Evolutionary conservation across 192 early-diverging fungal genomes (phyloP).

Genomic region (Martensiomyces pterosporus): DNA sequence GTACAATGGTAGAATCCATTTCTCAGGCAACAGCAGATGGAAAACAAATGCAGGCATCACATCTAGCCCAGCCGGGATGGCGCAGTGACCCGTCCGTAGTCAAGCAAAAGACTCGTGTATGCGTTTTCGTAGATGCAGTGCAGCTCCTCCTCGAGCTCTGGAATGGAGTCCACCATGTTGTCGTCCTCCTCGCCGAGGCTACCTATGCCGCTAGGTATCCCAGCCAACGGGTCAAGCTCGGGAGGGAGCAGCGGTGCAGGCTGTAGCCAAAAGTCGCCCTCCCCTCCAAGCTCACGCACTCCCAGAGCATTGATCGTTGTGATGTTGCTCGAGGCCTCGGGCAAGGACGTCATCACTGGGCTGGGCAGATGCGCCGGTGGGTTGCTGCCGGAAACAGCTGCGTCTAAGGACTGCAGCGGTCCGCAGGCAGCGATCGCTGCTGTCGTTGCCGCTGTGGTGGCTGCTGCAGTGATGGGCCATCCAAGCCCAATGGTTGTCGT

Average conservation of each 20-base stretch:
- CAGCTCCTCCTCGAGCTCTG: constrained; percentile 65
- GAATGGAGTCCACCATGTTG: constrained; percentile 48
- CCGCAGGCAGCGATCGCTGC: neutral
- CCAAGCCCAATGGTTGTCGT: constrained; percentile 22
- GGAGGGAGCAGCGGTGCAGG: constrained; percentile 39
- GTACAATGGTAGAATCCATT: no score
- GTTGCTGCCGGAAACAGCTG: neutral
- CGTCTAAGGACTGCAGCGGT: neutral
- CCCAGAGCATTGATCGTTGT: constrained; percentile 44
- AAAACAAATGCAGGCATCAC: no score
- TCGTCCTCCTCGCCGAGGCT: constrained; percentile 38
- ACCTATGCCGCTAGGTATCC: constrained; percentile 20
- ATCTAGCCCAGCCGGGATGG: constrained; percentile 58
- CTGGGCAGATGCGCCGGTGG: neutral
- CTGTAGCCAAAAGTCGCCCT: constrained; percentile 34
- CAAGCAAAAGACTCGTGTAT: constrained; percentile 61
- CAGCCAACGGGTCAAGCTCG: constrained; percentile 22
- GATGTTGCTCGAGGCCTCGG: constrained; percentile 6
- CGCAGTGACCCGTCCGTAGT: constrained; percentile 62
- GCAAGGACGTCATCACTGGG: constrained; percentile 7
- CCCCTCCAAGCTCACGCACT: constrained; percentile 34
- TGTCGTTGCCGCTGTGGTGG: constrained; percentile 2
- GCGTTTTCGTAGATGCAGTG: constrained; percentile 64
- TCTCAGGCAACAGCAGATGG: no score
- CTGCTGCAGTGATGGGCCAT: constrained; percentile 27